phyloP scores from a whole-genome alignment of 495 filamentous ascomycete genomes.

The Chaetomium fimeti region DNA sequence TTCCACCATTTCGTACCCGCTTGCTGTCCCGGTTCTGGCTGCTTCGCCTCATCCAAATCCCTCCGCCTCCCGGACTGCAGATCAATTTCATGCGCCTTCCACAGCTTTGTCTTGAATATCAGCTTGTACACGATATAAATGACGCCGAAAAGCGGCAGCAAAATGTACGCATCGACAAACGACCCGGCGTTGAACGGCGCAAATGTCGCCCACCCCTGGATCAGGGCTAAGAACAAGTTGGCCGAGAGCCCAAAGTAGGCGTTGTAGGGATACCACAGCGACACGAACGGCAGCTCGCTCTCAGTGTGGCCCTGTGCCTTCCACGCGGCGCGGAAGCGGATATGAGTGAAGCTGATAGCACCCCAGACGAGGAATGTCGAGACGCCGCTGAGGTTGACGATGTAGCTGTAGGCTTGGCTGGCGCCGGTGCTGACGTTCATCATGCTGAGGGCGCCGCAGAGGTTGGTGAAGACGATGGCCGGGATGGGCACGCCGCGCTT shows the following conservation, averaged over 20 bases:
- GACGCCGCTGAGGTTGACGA: conserved; percentile 52
- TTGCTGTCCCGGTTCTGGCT: conserved; percentile 22
- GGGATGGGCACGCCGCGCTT: conserved; percentile 63
- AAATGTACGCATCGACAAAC: conserved; percentile 67
- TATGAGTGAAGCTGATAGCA: conserved; percentile 62
- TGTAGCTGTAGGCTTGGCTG: conserved; percentile 53
- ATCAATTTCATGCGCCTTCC: conserved; percentile 57
- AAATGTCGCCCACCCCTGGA: conserved; percentile 59
- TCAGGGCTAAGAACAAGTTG: conserved; percentile 63
- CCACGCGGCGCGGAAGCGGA: conserved; percentile 62
- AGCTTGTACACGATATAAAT: conserved; percentile 61
- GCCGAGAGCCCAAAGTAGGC: conserved; percentile 59
- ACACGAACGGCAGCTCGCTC: conserved; percentile 57
- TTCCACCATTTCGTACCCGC: conserved; percentile 30
- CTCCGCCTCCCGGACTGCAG: conserved; percentile 57
- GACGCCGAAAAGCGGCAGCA: conserved; percentile 62
- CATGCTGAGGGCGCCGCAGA: conserved; percentile 66
- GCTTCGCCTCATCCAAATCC: conserved; percentile 42
- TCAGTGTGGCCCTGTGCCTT: conserved; percentile 54
- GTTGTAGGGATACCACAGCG: conserved; percentile 60
- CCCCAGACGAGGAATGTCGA: conserved; percentile 69
- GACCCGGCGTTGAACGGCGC: conserved; percentile 56
- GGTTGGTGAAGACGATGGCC: conserved; percentile 61
- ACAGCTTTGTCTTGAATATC: conserved; percentile 55
- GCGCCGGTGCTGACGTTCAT: conserved; percentile 61